Base-by-base conservation (phyloP, 345 rosid species). In the Eucalyptus cloeziana region DNA sequence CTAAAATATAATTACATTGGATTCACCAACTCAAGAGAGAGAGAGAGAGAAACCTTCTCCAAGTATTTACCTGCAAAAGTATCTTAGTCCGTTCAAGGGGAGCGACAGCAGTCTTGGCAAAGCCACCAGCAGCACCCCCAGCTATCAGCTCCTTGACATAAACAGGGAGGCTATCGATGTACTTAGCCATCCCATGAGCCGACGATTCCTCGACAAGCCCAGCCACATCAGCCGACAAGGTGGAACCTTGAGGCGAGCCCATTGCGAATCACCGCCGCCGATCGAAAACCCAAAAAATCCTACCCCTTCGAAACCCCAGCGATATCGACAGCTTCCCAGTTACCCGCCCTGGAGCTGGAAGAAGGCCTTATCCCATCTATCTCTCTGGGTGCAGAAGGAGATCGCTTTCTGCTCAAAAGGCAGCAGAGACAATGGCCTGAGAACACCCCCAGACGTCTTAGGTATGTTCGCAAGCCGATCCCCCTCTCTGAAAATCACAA, bases 61-160 rank as follows among this genome's bases (percentile, higher is more conserved):
- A 37, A 40, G 88, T 15, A 76, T 62, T 92, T 88, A 97, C 99
- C 99, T 96, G 99, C 91, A 97, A 90, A 12, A 97, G 95, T 88
- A 97, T 97, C 90, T 97, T 97, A 91, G 90, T 94, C 89, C 99
- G 95, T 87, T 97, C 99, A 58, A 98, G 94, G 44, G 99, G 99
- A 10, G 99, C 99, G 90, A 98, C 95, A 13, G 97, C 96, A 89
- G 98, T 95, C 91, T 98, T 98, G 30, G 99, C 98, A 91, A 98
- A 87, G 15, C 94, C 99, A 4, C 99, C 99, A 40, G 99, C 99
- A 93, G 96, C 96, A 80, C 99, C 99, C 16, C 99, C 99, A 83
- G 99, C 98, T 88, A 97, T 94, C 86, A 97, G 98, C 89, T 96
- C 98, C 93, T 93, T 96, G 2, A 94, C 97, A 90, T 95, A 95